A percentile compares a stretch with the other conserved stretches of the same genome.
phyloP scores from a whole-genome alignment of 2,329 filamentous ascomycete species.

The Pseudogymnoascus sp. region DNA sequence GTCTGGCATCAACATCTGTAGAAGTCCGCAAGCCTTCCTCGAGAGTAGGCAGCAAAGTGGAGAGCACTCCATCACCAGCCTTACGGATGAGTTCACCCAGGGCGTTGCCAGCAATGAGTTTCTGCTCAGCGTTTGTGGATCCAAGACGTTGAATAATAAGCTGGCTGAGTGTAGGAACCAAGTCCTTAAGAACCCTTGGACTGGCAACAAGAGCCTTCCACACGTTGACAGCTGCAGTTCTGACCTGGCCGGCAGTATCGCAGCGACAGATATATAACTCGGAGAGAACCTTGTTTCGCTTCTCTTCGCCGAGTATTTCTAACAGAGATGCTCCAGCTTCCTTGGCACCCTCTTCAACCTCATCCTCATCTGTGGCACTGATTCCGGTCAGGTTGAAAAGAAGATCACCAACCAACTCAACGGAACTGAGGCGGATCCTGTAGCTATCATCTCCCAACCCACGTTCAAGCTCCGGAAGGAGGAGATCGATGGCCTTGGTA shows the following conservation, averaged over 20 bases:
- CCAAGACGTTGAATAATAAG: slow-evolving; percentile 89
- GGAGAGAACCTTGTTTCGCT: slow-evolving; percentile 94
- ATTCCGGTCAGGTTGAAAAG: slow-evolving; percentile 97
- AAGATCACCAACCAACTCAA: slow-evolving; percentile 91
- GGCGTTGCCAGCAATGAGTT: slow-evolving; percentile 95
- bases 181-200: slow-evolving; percentile 85
- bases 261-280: slow-evolving; percentile 95
- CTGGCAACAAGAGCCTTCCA: slow-evolving; percentile 96
- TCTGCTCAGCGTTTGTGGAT: slow-evolving; percentile 96
- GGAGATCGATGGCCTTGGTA: slow-evolving; percentile 82
- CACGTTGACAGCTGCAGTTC: slow-evolving; percentile 79
- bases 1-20: slow-evolving; percentile 84
- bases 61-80: slow-evolving; percentile 86
- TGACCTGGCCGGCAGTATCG: slow-evolving; percentile 88
- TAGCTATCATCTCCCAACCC: slow-evolving; percentile 96
- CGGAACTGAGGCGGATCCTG: slow-evolving; percentile 94
- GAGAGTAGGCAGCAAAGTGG: slow-evolving; percentile 79
- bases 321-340: slow-evolving; percentile 90
- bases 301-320: slow-evolving; percentile 90
- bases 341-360: slow-evolving; percentile 68
- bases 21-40: slow-evolving; percentile 85
- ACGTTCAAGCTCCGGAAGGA: slow-evolving; percentile 89
- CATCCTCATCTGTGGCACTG: slow-evolving; percentile 69
- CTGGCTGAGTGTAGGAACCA: slow-evolving; percentile 89
- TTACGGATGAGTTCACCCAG: slow-evolving; percentile 95